Conservation (phyloP, 441 rosid genomes). For the Populus hybrid region DNA sequence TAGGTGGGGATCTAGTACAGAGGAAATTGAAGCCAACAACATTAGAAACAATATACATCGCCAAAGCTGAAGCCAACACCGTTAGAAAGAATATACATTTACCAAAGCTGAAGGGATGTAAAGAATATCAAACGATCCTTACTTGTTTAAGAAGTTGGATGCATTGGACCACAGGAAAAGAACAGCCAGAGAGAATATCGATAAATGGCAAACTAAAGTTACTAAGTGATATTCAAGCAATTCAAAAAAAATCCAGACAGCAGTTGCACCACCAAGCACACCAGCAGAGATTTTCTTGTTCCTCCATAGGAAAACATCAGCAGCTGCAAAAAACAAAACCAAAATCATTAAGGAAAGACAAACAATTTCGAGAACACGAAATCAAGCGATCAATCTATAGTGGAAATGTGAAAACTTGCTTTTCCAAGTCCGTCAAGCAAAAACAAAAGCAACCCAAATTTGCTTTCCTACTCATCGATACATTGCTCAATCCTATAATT, state of each 20-base stretch:
- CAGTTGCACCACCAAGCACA: conserved; percentile 73
- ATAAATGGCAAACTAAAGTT: conserved; percentile 65
- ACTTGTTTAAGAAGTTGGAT: conserved; percentile 77
- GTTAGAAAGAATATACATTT: neutral
- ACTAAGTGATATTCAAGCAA: conserved; percentile 72
- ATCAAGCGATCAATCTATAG: too few species aligned
- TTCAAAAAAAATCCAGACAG: conserved; percentile 78
- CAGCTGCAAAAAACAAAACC: conserved; percentile 38
- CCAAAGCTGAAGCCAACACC: neutral
- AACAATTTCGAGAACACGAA: neutral
- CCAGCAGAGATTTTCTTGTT: conserved; percentile 86
- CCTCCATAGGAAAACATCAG: conserved; percentile 93
- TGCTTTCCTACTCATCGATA: neutral
- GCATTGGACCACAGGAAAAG: conserved; percentile 93
- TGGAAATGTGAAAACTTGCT: neutral
- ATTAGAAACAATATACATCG: neutral
- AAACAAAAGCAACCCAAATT: neutral
- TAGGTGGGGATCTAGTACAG: conserved; percentile 61
- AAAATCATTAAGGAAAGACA: neutral
- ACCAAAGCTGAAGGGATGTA: neutral
- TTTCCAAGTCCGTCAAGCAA: neutral
- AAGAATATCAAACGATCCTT: conserved; percentile 19
- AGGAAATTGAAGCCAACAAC: neutral
- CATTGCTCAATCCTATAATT: too few species aligned
- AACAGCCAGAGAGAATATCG: conserved; percentile 64